Base-by-base conservation (phyloP, 805 yeast genomes). In the Kuraishia molischiana region DNA sequence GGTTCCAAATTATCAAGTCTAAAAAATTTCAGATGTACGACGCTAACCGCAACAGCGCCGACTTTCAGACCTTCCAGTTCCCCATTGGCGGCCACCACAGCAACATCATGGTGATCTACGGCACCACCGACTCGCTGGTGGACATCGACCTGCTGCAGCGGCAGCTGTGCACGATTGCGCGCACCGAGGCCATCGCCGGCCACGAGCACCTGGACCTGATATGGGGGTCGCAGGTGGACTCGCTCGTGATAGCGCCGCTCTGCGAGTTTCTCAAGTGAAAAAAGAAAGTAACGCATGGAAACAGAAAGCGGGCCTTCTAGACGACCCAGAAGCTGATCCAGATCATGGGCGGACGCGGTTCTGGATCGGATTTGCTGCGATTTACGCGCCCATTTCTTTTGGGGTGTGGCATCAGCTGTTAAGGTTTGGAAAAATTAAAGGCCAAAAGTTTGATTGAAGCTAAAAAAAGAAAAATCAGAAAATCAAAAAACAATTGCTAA, bases 141-240 rank as follows among this genome's bases (percentile, higher is more conserved):
- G 95, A 90, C 52, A 85, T 92, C 34, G 70, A 79, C 15, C 74
- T 80, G 8, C 77, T 90, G 80, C 66, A 72, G 37, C 52, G 58
- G 8, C 83, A 80, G 46, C 61, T 85, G 29, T 95, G 97, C 0
- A 41, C 36, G 24, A 22, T 14, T 17, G 37, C 18, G 17, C 18
- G 44, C 5, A 46, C 58, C 11, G 64, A 74, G 20, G 79, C 83
- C 1, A 76, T 90, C 0, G 67, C 64, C 1, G 64, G 64, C 17
- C 85, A 89, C 54, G 98, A 90, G 59, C 98, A 90, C 59, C 61
- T 90, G 43, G 98, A 92, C 54, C 71, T 90, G 44, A 63, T 90
- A 10, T 90, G 98, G 98, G 97, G 96, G n/a, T 61, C 69, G 19
- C 73, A 77, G 38, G 81, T 82, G 3, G 73, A 66, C 21, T 44